These are phyloP conservation scores for Fonsecaea erecta DNA, from an alignment of 2,329 filamentous ascomycete species.

Conservation along the genomic window DNA sequence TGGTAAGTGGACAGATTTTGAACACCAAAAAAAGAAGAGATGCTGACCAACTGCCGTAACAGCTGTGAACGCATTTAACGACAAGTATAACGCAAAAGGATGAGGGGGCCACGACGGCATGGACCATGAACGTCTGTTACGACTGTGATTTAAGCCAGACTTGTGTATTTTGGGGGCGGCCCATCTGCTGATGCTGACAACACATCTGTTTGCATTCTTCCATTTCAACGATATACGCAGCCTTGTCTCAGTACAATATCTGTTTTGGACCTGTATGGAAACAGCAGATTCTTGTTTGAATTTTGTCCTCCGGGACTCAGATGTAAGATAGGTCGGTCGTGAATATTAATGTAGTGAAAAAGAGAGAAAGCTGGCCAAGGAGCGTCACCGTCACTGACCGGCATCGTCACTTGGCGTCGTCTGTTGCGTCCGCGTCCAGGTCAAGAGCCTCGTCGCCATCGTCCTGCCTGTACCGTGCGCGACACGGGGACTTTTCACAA, in stretches of 20 bases:
- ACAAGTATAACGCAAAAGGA: conserved; percentile 67
- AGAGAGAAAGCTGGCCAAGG: neutral
- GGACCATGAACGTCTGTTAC: neutral
- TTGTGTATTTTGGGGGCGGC: neutral
- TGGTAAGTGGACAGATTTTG: conserved; percentile 44
- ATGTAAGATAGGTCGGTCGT: neutral
- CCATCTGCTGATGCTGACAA: neutral
- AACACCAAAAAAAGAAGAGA: neutral
- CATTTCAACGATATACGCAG: neutral
- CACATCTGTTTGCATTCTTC: too few relatives aligned
- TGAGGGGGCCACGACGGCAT: conserved; percentile 32
- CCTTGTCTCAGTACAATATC: neutral
- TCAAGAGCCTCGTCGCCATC: neutral
- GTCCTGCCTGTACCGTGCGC: neutral
- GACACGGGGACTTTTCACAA: too few relatives aligned
- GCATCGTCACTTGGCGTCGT: neutral
- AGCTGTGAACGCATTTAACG: conserved; percentile 70
- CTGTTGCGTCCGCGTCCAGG: neutral
- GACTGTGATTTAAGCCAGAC: neutral
- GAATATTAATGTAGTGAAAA: neutral
- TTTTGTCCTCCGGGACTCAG: neutral
- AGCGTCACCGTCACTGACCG: neutral
- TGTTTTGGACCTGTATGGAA: neutral
- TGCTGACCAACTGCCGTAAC: conserved; percentile 15
- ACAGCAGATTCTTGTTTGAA: neutral